Percentiles rank a stretch among this genome's conserved stretches.
Conservation (phyloP, 1,284 basidiomycete species). For the Leccinum cinnamomeum region DNA sequence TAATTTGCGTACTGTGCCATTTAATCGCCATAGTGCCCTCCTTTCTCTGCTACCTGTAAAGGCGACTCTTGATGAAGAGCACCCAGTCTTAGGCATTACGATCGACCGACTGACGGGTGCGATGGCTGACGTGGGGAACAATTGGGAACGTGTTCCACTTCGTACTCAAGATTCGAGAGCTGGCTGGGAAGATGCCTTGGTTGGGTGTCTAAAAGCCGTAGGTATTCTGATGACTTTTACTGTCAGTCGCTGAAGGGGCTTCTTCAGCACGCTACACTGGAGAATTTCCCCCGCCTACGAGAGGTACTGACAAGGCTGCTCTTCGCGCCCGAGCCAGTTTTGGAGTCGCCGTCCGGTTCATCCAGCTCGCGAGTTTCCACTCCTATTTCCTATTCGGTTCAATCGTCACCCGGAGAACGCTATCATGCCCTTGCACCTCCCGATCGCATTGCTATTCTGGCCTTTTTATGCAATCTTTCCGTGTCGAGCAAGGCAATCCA, state of each 20-base stretch:
- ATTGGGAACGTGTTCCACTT: conserved; percentile 77
- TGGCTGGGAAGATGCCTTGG: conserved; percentile 84
- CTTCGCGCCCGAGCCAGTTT: conserved; percentile 55
- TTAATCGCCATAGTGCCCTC: conserved; percentile 67
- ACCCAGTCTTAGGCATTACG: conserved; percentile 51
- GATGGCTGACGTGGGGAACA: conserved; percentile 73
- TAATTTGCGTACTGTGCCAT: conserved; percentile 77
- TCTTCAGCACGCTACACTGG: conserved; percentile 70
- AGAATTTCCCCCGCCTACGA: conserved; percentile 74
- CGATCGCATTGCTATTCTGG: conserved; percentile 84
- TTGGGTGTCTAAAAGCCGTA: conserved; percentile 89
- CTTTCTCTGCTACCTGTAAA: conserved; percentile 59
- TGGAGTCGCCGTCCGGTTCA: conserved; percentile 43
- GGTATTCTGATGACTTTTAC: conserved; percentile 35
- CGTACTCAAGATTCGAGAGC: conserved; percentile 62
- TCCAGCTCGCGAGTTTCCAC: conserved; percentile 48
- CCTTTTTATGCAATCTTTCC: conserved; percentile 88
- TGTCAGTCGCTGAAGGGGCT: conserved; percentile 16
- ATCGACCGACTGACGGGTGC: conserved; percentile 59
- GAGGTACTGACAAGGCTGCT: conserved; percentile 75
- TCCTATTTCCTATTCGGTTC: conserved; percentile 37
- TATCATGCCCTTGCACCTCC: conserved; percentile 73
- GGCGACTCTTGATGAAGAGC: conserved; percentile 40
- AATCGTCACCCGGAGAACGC: conserved; percentile 60
- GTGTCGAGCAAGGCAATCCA: conserved; percentile 89